phyloP scores from a whole-genome alignment of 2,329 filamentous ascomycete species.

The Fusarium sp. region DNA sequence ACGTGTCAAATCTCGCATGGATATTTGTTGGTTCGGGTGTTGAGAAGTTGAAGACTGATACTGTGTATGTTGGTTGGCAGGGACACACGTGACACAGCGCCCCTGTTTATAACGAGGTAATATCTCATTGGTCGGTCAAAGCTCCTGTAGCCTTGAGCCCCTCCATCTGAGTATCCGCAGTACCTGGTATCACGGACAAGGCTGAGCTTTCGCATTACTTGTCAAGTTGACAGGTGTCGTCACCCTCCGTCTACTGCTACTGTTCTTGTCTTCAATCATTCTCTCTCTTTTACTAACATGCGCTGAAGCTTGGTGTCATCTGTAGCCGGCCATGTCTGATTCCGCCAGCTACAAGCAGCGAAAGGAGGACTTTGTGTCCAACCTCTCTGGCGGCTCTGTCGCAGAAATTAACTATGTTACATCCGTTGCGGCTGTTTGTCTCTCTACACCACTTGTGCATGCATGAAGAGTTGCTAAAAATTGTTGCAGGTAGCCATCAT shows the following conservation, averaged over 20 bases:
- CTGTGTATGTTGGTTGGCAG: constrained; percentile 20
- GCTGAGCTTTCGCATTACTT: constrained; percentile 41
- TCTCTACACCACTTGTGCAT: not conserved
- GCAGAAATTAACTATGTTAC: constrained; percentile 90
- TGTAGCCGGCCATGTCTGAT: constrained; percentile 54
- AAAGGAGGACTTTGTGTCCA: constrained; percentile 97
- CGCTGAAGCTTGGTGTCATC: constrained; percentile 18
- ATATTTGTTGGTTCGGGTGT: constrained; percentile 3
- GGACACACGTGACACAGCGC: constrained; percentile 33
- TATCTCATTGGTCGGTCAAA: constrained; percentile 35
- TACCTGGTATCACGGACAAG: constrained; percentile 43
- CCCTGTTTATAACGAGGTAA: constrained; percentile 13
- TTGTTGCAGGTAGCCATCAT: constrained; percentile 79
- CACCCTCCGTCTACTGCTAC: constrained; percentile 14
- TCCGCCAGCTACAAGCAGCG: constrained; percentile 83
- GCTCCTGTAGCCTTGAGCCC: constrained; percentile 17
- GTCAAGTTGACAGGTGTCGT: constrained; percentile 46
- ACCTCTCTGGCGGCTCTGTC: constrained; percentile 86
- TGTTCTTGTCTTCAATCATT: constrained; percentile 9
- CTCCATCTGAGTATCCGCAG: constrained; percentile 19
- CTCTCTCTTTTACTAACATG: constrained; percentile 24
- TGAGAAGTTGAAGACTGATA: constrained; percentile 27
- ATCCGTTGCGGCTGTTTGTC: constrained; percentile 82
- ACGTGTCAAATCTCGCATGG: constrained; percentile 9
- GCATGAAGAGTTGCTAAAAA: constrained; percentile 32